Conservation (phyloP, 441 rosid genomes). For the Jatropha podagrica region DNA sequence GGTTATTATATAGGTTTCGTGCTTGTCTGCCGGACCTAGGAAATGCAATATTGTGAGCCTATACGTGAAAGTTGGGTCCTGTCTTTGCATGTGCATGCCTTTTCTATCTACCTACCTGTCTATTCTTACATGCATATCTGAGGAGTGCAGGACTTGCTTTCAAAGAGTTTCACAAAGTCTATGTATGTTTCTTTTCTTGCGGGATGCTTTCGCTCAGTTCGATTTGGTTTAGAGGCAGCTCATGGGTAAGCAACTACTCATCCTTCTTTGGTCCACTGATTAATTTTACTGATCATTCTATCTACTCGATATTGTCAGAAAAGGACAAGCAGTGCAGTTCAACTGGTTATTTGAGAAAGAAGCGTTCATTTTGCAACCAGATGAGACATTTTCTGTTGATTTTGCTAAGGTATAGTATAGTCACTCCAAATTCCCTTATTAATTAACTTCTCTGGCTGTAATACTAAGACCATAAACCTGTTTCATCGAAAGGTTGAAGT, state of each 20-base stretch:
- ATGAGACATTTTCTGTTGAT: conserved; percentile 76
- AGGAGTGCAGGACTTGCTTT: conserved; percentile 61
- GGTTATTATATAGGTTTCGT: not conserved
- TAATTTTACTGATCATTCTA: conserved; percentile 21
- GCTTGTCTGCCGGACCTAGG: not conserved
- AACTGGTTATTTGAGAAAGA: conserved; percentile 89
- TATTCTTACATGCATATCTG: not conserved
- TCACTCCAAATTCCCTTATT: conserved; percentile 7
- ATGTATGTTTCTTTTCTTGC: conserved; percentile 93
- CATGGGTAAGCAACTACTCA: conserved; percentile 68
- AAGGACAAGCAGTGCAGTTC: conserved; percentile 94
- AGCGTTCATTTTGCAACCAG: conserved; percentile 63
- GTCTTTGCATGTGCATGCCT: not conserved
- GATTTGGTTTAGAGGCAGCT: conserved; percentile 94
- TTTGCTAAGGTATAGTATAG: conserved; percentile 75
- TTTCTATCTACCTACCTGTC: not conserved
- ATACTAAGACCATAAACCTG: conserved; percentile 17
- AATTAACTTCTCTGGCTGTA: conserved; percentile 11
- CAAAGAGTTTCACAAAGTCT: conserved; percentile 60
- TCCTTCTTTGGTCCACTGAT: conserved; percentile 10
- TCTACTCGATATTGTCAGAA: conserved; percentile 40
- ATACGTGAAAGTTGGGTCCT: not conserved
- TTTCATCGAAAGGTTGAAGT: conserved; percentile 56
- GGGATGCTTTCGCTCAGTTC: conserved; percentile 93
- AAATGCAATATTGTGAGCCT: conserved; percentile 1